Base-by-base conservation (phyloP, 352 stramenopile species). In the Globisporangium ultimum region DNA sequence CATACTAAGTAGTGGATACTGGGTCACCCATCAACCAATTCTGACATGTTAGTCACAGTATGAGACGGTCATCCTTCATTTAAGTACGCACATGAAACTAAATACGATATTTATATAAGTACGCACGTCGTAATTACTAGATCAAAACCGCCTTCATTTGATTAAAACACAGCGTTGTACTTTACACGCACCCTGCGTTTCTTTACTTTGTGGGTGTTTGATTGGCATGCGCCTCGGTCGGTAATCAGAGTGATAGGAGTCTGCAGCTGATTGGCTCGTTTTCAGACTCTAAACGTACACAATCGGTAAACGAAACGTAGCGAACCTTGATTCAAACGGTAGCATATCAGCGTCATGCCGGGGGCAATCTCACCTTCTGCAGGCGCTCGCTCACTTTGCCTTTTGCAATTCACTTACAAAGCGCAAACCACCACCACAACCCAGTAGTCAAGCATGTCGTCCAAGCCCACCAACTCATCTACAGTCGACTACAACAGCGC, bases 401-500 rank as follows among this genome's bases (percentile, higher is more conserved):
- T 18, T 45, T 45, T 45, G 40, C 40, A 18, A n/a, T 18, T 10
- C 40, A 10, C 40, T 45, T 10, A 45, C 12, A 45, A 45, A 45
- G 17, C 40, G 10, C 40, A 45, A n/a, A n/a, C 3, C 13, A 8
- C 38, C 14, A 12, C 38, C 11, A 43, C 10, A 43, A 12, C 38
- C 10, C 10, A 43, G 11, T 6, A n/a, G 3, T n/a, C 40, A 18
- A 45, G 4, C 40, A 45, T 45, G 40, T 36, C 28, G 28, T 11
- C 28, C 28, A 36, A 36, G 28, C 0, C 28, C 28, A 45, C 13
- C 40, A 45, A 45, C 13, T 18, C 40, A 2, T 45, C 40, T n/a
- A 8, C 40, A n/a, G 40, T 45, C 40, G 40, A n/a, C 18, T 40
- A 54, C 15, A 53, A 43, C 18, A 61, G 53, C 55, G n/a, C 46